Conservation (phyloP, 2,329 filamentous ascomycete genomes). For the Aureobasidium uvarum region DNA sequence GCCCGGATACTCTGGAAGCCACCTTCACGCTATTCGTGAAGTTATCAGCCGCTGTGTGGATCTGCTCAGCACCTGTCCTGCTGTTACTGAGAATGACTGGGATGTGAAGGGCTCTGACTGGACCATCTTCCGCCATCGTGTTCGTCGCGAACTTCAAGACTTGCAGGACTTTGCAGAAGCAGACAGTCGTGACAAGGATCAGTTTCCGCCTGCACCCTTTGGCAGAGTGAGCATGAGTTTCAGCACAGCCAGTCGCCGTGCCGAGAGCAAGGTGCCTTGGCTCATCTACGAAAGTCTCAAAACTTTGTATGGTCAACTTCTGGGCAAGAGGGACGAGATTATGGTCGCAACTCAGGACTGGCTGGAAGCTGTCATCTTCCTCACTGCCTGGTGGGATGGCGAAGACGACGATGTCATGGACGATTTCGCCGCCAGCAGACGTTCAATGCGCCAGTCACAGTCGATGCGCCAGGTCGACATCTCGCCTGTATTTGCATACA, state of each 20-base stretch:
- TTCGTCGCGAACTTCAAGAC: slow-evolving; percentile 65
- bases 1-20: slow-evolving; percentile 68
- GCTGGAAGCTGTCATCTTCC: slow-evolving; percentile 80
- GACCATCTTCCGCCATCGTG: slow-evolving; percentile 76
- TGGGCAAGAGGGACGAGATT: slow-evolving; percentile 74
- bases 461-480: slow-evolving; percentile 50
- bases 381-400: slow-evolving; percentile 92
- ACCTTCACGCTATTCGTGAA: slow-evolving; percentile 73
- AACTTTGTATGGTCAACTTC: slow-evolving; percentile 74
- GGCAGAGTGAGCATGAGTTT: slow-evolving; percentile 59
- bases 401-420: slow-evolving; percentile 55
- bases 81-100: slow-evolving; percentile 67
- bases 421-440: slow-evolving; percentile 48
- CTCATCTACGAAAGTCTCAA: slow-evolving; percentile 82
- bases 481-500: slow-evolving; percentile 64
- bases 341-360: slow-evolving; percentile 79
- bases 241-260: slow-evolving; percentile 65
- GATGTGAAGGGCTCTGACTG: slow-evolving; percentile 78
- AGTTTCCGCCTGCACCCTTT: slow-evolving; percentile 36
- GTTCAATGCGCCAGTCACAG: slow-evolving; percentile 40
- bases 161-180: slow-evolving; percentile 79
- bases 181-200: slow-evolving; percentile 51
- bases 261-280: slow-evolving; percentile 85
- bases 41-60: slow-evolving; percentile 67
- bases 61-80: slow-evolving; percentile 72